Conservation (phyloP, 2,329 filamentous ascomycete genomes). For the Colletotrichum aenigma region DNA sequence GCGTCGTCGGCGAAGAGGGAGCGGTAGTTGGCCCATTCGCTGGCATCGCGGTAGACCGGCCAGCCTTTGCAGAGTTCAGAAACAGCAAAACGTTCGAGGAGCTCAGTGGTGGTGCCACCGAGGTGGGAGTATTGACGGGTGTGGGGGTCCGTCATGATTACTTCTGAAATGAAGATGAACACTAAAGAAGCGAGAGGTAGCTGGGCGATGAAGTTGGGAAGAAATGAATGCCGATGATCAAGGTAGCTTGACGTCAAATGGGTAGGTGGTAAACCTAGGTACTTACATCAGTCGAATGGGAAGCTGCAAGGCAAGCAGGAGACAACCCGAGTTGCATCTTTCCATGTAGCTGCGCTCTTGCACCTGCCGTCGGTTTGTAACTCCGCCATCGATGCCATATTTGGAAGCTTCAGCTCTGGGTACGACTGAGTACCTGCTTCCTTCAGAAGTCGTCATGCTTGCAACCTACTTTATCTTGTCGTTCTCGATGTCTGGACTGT, state of each 20-base stretch:
- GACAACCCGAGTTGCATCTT: not conserved
- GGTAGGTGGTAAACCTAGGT: not conserved
- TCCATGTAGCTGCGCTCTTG: not conserved
- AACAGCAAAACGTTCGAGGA: slow-evolving; percentile 49
- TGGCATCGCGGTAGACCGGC: slow-evolving; percentile 57
- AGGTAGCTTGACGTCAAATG: not conserved
- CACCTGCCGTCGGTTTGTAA: not conserved
- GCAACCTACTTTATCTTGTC: not conserved
- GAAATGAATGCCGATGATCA: not conserved
- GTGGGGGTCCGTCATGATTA: slow-evolving; percentile 14
- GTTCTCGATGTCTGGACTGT: not conserved
- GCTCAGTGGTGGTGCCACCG: slow-evolving; percentile 44
- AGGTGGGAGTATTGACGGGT: slow-evolving; percentile 41
- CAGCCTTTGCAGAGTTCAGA: slow-evolving; percentile 59
- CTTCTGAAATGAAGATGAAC: not conserved
- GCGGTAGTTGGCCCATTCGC: slow-evolving; percentile 58
- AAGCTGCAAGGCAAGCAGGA: not conserved
- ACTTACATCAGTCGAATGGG: not conserved
- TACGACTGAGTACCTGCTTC: not conserved
- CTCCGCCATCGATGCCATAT: not conserved
- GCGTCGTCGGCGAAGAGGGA: slow-evolving; percentile 50
- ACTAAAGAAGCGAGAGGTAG: not conserved
- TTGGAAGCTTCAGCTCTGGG: not conserved
- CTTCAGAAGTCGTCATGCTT: not conserved
- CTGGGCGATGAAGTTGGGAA: not conserved